Conservation (phyloP, 2,329 filamentous ascomycete genomes). For the Trichothecium roseum region DNA sequence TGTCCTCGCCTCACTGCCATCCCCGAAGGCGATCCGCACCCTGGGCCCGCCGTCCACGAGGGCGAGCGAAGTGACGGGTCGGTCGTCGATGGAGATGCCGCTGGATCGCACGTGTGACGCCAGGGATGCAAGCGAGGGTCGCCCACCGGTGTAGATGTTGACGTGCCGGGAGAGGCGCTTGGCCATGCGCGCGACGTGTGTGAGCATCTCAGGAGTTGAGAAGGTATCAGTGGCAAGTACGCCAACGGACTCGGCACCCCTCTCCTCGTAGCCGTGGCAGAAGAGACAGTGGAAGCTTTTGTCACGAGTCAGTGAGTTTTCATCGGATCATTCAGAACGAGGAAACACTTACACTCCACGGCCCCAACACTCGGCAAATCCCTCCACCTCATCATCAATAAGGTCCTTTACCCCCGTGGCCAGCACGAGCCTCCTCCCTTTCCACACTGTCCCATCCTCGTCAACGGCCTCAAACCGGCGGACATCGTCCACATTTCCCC, state of each 20-base stretch:
- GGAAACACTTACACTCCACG: conserved; percentile 30
- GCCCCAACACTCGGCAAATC: conserved; percentile 46
- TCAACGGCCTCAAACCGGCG: conserved; percentile 31
- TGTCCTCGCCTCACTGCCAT: conserved; percentile 20
- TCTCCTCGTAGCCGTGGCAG: conserved; percentile 50
- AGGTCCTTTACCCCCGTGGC: conserved; percentile 43
- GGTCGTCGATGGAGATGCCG: conserved; percentile 26
- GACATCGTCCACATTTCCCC: conserved; percentile 10
- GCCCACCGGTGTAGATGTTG: conserved; percentile 41
- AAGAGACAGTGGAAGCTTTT: conserved; percentile 50
- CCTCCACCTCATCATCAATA: conserved; percentile 34
- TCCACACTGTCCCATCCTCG: conserved; percentile 27
- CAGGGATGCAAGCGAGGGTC: conserved; percentile 19
- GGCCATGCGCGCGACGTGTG: conserved; percentile 32
- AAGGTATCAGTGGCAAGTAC: conserved; percentile 31
- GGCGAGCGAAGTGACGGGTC: conserved; percentile 16
- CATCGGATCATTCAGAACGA: no score
- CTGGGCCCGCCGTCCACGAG: conserved; percentile 14
- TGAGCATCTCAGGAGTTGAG: conserved; percentile 17
- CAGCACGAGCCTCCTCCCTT: conserved; percentile 42
- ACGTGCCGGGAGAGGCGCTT: conserved; percentile 29
- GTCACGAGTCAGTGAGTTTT: no score
- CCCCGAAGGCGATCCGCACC: conserved; percentile 26
- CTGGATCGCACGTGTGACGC: conserved; percentile 16
- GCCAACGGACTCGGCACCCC: conserved; percentile 32